Percentiles rank a stretch among this genome's conserved stretches.
phyloP scores from a whole-genome alignment of 352 stramenopile genomes.

The Plasmopara viticola region DNA sequence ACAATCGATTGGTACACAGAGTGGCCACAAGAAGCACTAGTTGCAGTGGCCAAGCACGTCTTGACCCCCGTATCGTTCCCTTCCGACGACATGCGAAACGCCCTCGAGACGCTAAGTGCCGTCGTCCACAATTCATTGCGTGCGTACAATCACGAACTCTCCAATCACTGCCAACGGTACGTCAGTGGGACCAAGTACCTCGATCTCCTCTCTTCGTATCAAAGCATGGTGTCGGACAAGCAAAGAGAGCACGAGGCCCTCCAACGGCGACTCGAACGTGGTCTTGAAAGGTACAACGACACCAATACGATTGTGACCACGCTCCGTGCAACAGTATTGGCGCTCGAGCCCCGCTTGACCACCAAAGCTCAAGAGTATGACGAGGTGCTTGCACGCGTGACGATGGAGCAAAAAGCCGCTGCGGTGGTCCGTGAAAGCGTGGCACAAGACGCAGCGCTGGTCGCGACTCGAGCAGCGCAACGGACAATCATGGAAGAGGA shows the following conservation, averaged over 20 bases:
- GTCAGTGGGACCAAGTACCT: conserved; percentile 95
- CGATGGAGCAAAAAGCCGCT: conserved; percentile 89
- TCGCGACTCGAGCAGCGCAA: conserved; percentile 89
- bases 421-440: conserved; percentile 84
- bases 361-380: conserved; percentile 88
- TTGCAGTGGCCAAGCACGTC: conserved; percentile 87
- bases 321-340: conserved; percentile 87
- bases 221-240: conserved; percentile 89
- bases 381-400: conserved; percentile 88
- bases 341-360: conserved; percentile 89
- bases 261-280: conserved; percentile 86
- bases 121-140: conserved; percentile 91
- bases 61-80: conserved; percentile 78
- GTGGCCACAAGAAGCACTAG: conserved; percentile 89
- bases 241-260: conserved; percentile 75
- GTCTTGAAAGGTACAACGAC: conserved; percentile 91
- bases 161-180: conserved; percentile 81
- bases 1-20: conserved; percentile 96
- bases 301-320: conserved; percentile 92
- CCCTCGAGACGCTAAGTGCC: conserved; percentile 89
- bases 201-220: conserved; percentile 93
- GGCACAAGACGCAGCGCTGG: conserved; percentile 85
- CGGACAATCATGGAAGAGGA: conserved; percentile 88
- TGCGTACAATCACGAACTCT: conserved; percentile 84
- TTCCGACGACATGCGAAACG: conserved; percentile 55